A percentile compares a stretch with the other conserved stretches of the same genome.
These are phyloP conservation scores for Ormosia semicastrata DNA, from an alignment of 306 rosid species.

Conservation along the genomic window DNA sequence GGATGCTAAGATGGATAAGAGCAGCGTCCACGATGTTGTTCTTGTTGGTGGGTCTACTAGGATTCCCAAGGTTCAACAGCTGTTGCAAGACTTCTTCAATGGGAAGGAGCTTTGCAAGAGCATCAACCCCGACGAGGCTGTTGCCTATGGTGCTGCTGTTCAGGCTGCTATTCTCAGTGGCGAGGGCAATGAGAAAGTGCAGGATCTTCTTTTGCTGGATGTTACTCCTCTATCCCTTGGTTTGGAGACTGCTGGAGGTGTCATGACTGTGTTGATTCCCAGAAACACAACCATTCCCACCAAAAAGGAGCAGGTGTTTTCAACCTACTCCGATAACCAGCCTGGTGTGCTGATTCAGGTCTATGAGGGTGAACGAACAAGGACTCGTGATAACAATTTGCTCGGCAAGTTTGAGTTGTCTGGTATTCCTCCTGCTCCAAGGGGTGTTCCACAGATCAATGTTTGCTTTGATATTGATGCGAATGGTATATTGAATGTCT, in stretches of 20 bases:
- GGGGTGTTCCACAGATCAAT: slow-evolving; percentile 57
- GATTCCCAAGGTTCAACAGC: slow-evolving; percentile 56
- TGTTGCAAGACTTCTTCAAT: slow-evolving; percentile 53
- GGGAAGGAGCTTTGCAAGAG: slow-evolving; percentile 63
- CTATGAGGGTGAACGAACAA: slow-evolving; percentile 50
- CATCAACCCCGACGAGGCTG: slow-evolving; percentile 61
- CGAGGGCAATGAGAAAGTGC: slow-evolving; percentile 56
- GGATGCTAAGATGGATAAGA: slow-evolving; percentile 62
- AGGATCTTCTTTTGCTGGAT: slow-evolving; percentile 53
- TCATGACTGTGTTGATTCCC: slow-evolving; percentile 62
- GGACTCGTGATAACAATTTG: slow-evolving; percentile 60
- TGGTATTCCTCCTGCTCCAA: slow-evolving; percentile 56
- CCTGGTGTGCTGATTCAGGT: slow-evolving; percentile 64
- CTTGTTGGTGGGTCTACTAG: slow-evolving; percentile 63
- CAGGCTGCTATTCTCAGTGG: slow-evolving; percentile 64
- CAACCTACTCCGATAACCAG: slow-evolving; percentile 58
- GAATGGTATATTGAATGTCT: slow-evolving; percentile 51
- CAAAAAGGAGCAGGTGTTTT: slow-evolving; percentile 58
- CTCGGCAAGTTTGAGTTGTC: slow-evolving; percentile 57
- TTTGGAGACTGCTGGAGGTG: slow-evolving; percentile 56
- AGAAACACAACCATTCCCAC: slow-evolving; percentile 59
- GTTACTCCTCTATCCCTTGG: slow-evolving; percentile 57
- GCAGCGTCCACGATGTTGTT: slow-evolving; percentile 50
- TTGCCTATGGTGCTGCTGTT: slow-evolving; percentile 60
- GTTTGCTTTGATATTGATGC: slow-evolving; percentile 55